These are phyloP conservation scores for Evansstolkia leycettana DNA, from an alignment of 495 filamentous ascomycete genomes.

Conservation along the genomic window DNA sequence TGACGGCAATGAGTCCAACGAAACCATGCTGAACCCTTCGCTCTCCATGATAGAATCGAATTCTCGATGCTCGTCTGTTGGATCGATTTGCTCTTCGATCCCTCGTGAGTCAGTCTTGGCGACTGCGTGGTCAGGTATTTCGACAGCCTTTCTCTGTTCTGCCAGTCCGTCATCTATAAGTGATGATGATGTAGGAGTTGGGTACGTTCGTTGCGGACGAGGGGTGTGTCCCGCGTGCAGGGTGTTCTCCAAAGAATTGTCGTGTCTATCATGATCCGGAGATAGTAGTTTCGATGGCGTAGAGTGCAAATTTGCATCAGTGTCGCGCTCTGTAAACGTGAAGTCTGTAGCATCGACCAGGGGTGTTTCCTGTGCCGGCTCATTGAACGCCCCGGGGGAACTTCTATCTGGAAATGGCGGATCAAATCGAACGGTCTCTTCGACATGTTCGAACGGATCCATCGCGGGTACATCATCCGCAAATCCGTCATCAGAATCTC, in stretches of 20 bases:
- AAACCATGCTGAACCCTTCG: constrained; percentile 49
- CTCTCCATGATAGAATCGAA: constrained; percentile 47
- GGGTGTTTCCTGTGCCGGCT: constrained; percentile 17
- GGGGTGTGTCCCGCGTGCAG: constrained; percentile 20
- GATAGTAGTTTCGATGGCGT: constrained; percentile 32
- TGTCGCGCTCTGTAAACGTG: constrained; percentile 14
- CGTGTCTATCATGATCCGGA: constrained; percentile 15
- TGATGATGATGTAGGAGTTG: constrained; percentile 31
- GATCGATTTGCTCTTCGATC: too few species aligned
- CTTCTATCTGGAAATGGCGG: constrained; percentile 2
- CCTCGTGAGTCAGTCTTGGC: too few species aligned
- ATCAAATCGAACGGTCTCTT: constrained; percentile 6
- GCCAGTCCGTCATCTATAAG: constrained; percentile 21
- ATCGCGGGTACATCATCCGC: constrained; percentile 4
- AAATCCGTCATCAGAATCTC: constrained; percentile 12
- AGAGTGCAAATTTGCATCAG: constrained; percentile 20
- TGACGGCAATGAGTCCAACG: constrained; percentile 39
- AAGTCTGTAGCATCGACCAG: constrained; percentile 19
- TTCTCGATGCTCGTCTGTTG: constrained; percentile 32
- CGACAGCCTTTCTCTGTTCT: too few species aligned
- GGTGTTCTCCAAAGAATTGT: constrained; percentile 19
- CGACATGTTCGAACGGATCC: constrained; percentile 14
- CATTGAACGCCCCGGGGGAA: constrained; percentile 4
- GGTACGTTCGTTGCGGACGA: constrained; percentile 21
- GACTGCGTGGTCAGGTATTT: too few species aligned